Evolutionary conservation across 371 early-diverging fungal species (phyloP), one percentile per base, ranked within the genome.

Genomic region (Lichtheimia ornata): DNA sequence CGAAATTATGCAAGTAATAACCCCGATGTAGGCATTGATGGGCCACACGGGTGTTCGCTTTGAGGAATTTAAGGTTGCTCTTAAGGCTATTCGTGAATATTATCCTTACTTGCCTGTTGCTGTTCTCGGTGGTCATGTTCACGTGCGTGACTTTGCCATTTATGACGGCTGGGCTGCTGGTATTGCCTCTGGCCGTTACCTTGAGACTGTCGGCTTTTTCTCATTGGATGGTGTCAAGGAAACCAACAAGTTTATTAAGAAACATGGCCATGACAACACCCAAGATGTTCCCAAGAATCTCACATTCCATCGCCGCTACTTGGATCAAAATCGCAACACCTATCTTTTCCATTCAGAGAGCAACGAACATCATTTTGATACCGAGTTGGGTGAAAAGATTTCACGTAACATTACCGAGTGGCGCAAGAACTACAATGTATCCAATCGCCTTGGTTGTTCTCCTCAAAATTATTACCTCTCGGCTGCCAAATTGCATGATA

Each of bases 121-220:
- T 18, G 59, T 87, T 42, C 65, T 87, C 41, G 84, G 87, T 25
- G 87, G 87, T 3, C 85, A 87, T 62, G 68, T 76, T 69, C 87
- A 87, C 64, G 66, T 80, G 18, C 81, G 87, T 55, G 87, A 87
- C 53, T 83, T 81, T 66, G 70, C 59, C 24, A 53, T 64, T 47
- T 84, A 76, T 49, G 87, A 84, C 65, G 56, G 55, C 9, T 78
- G 81, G 64, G 83, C 82, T 12, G 82, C 72, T 60, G 87, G 82
- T 41, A 68, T 87, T 35, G 74, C 81, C 44, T 73, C 80, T 27
- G 87, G 87, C 43, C 76, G 83, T 11, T 85, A 80, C 72, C 62
- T 87, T 67, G 85, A 87, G 47, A 82, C 87, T 15, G 47, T 87
- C 53, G 87, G 84, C 2, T 85, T 79, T 66, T 69, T 84, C 66